A percentile compares a stretch with the other conserved stretches of the same genome.
phyloP scores from a whole-genome alignment of 2,329 filamentous ascomycete genomes.

The Ascochyta clinopodiicola region DNA sequence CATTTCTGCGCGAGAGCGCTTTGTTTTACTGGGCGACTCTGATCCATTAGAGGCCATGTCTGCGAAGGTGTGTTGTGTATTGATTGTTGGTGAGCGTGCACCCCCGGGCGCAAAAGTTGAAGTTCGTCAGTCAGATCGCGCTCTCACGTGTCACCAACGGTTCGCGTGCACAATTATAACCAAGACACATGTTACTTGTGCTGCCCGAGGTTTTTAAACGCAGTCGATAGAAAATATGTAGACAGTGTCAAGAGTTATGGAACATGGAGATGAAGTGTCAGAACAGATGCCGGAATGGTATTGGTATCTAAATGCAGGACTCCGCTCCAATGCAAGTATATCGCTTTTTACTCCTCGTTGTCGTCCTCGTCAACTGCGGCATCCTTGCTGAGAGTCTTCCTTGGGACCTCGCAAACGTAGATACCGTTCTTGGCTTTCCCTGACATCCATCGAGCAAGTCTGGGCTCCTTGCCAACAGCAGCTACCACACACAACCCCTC shows the following conservation, averaged over 20 bases:
- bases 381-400: constrained; percentile 35
- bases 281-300: constrained; percentile 23
- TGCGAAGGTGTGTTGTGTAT: constrained; percentile 4
- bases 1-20: constrained; percentile 37
- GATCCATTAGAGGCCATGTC: constrained; percentile 24
- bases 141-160: constrained; percentile 19
- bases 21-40: constrained; percentile 33
- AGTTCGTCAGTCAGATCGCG: constrained; percentile 19
- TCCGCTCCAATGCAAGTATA: constrained; percentile 18
- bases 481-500: constrained; percentile 80
- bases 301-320: constrained; percentile 31
- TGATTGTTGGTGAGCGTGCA: constrained; percentile 9
- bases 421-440: constrained; percentile 76
- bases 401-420: constrained; percentile 83
- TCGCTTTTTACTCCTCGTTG: constrained; percentile 14
- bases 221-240: neutral
- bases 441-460: constrained; percentile 82
- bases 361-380: constrained; percentile 10
- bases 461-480: constrained; percentile 86
- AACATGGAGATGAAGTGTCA: neutral
- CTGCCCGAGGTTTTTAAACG: neutral
- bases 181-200: no score
- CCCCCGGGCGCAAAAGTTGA: constrained; percentile 17
- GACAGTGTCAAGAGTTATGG: neutral
- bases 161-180: no score